These are phyloP conservation scores for Fusarium nisikadoi DNA, from an alignment of 2,329 filamentous ascomycete genomes.

Conservation along the genomic window DNA sequence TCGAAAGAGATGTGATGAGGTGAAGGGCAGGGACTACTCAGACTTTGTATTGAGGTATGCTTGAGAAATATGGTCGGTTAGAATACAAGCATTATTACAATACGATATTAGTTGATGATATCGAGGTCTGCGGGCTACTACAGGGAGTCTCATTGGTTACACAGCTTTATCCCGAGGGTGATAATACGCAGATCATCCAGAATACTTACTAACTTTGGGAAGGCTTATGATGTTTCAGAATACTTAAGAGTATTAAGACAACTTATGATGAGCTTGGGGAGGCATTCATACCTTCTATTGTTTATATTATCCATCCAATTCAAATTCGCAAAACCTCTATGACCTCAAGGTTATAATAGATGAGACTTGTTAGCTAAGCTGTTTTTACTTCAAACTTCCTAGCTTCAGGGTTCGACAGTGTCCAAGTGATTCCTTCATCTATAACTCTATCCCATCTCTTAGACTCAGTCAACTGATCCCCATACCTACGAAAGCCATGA, in stretches of 20 bases:
- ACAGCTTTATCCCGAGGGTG: no score
- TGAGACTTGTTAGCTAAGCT: background rate
- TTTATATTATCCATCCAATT: no score
- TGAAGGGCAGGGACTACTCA: slow-evolving; percentile 43
- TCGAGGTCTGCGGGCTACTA: background rate
- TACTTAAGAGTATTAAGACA: background rate
- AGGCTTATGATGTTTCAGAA: accelerated
- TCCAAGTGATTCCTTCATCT: slow-evolving; percentile 57
- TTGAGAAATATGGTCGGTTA: accelerated
- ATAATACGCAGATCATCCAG: background rate
- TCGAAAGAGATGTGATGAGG: slow-evolving; percentile 50
- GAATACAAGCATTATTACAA: background rate
- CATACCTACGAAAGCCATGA: slow-evolving; percentile 59
- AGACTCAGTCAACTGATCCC: slow-evolving; percentile 50
- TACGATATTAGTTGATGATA: accelerated
- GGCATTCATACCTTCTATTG: accelerated
- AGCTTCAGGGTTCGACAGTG: slow-evolving; percentile 48
- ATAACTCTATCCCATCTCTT: slow-evolving; percentile 56
- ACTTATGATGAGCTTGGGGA: background rate
- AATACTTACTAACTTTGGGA: accelerated
- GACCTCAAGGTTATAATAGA: accelerated
- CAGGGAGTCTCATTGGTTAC: no score
- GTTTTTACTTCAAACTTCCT: slow-evolving; percentile 36
- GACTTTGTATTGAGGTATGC: slow-evolving; percentile 20
- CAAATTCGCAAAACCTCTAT: accelerated